Percentiles rank a stretch among this genome's conserved stretches.
phyloP scores from a whole-genome alignment of 352 stramenopile genomes.

The Plasmopara muralis region DNA sequence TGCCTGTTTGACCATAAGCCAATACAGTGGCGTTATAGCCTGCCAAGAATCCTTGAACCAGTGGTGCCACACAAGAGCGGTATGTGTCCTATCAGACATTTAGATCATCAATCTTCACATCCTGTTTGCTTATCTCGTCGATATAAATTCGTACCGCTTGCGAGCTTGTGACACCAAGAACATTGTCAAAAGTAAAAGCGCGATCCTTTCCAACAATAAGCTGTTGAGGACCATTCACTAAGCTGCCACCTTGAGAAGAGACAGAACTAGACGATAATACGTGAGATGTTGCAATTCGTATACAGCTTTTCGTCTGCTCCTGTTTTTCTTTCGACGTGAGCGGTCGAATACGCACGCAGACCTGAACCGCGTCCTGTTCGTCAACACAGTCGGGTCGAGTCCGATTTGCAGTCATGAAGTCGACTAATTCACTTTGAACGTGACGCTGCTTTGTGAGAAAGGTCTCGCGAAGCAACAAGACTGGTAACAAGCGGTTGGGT shows the following conservation, averaged over 20 bases:
- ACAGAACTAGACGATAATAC: conserved; percentile 24
- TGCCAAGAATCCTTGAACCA: conserved; percentile 76
- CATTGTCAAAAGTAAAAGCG: conserved; percentile 87
- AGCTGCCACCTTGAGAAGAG: conserved; percentile 8
- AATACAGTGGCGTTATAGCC: conserved; percentile 82
- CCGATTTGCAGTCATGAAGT: conserved; percentile 18
- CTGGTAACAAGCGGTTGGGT: conserved; percentile 6
- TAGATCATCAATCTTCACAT: neutral
- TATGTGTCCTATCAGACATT: conserved; percentile 48
- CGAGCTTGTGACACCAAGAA: conserved; percentile 64
- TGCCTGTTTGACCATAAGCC: conserved; percentile 84
- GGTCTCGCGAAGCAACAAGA: conserved; percentile 1
- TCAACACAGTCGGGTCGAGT: conserved; percentile 23
- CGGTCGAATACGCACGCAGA: conserved; percentile 70
- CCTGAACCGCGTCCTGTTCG: conserved; percentile 56
- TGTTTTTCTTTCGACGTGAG: conserved; percentile 56
- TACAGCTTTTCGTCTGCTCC: conserved; percentile 70
- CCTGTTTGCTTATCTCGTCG: neutral
- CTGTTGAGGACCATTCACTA: conserved; percentile 35
- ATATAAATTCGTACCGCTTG: conserved; percentile 39
- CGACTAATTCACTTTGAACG: neutral
- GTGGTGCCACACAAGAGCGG: conserved; percentile 44
- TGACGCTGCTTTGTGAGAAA: conserved; percentile 3
- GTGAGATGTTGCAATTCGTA: conserved; percentile 50
- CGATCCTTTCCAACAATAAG: conserved; percentile 79